Evolutionary conservation across 352 stramenopile species (phyloP), one percentile per base, ranked within the genome.

Genomic region (Phytophthora citrophthora): DNA sequence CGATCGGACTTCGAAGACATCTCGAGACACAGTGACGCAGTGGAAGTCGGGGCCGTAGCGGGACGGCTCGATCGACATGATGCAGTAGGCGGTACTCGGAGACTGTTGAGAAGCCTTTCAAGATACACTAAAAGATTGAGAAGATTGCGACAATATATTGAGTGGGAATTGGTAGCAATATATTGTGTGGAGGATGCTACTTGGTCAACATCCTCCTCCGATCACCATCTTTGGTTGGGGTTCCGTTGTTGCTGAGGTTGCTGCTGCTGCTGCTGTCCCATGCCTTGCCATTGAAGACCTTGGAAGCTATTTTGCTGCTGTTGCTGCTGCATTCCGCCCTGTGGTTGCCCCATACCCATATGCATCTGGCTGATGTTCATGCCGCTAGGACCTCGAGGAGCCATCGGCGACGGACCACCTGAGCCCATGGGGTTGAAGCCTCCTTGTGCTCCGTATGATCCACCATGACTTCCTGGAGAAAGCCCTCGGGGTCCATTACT

Each of bases 321-420:
- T 6, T 71, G 72, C 41, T 81, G 76, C 47, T 89, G 76, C 54
- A 83, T 78, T 16, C 78, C 67, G 15, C 55, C 64, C 24, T 68
- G 73, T 8, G 59, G 64, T 50, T 79, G 72, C 26, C 67, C 69
- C 70, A 91, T 91, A 24, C 77, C 79, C 68, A 93, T 86, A 68
- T 93, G 83, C 85, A 93, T 93, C 63, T 93, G 83, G 36, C 83
- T 93, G 66, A 93, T 93, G 64, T 89, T 88, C 74, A 93, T 91
- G 45, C 68, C 77, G 41, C 77, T 80, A 26, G 68, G 73, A 39
- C 68, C 72, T 32, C 80, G 78, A 62, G 81, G 77, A 15, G 54
- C 76, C 77, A 84, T 83, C 6, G 73, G 54, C 1, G 74, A 69
- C 2, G 72, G 64, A 47, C 71, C 68, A 2, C 77, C 74, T 40